Conservation (phyloP, 345 rosid species). For the Melaleuca quinquenervia region DNA sequence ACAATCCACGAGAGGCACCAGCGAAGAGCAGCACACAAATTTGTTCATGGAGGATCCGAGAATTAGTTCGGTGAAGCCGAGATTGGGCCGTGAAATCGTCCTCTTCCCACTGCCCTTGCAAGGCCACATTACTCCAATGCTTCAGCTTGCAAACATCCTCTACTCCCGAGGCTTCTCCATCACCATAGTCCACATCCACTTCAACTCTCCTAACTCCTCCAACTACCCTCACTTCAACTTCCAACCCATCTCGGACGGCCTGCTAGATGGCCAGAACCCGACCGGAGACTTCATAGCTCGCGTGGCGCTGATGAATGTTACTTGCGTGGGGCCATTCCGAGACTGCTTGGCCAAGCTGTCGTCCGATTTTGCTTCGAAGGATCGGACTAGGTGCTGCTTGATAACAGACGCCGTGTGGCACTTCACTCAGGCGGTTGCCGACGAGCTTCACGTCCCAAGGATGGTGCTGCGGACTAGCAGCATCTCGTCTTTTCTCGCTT, state of each 20-base stretch:
- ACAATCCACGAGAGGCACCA: neutral
- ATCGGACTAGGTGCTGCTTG: conserved; percentile 20
- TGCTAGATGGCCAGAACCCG: conserved; percentile 1
- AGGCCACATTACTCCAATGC: conserved; percentile 55
- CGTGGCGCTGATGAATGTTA: conserved; percentile 9
- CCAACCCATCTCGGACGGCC: conserved; percentile 11
- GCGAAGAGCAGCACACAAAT: neutral
- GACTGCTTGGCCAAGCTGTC: conserved; percentile 25
- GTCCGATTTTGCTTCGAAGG: conserved; percentile 1
- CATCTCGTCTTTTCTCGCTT: conserved; percentile 17
- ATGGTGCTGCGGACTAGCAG: conserved; percentile 31
- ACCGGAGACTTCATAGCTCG: conserved; percentile 6
- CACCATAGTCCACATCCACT: conserved; percentile 31
- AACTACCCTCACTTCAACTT: conserved; percentile 36
- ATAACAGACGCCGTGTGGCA: conserved; percentile 33
- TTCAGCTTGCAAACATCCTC: conserved; percentile 45
- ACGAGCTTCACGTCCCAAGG: conserved; percentile 25
- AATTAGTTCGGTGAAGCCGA: neutral
- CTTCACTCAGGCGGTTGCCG: conserved; percentile 20
- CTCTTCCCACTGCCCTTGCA: conserved; percentile 46
- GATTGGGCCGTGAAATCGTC: conserved; percentile 15
- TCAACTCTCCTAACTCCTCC: conserved; percentile 41
- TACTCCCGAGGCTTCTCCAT: conserved; percentile 46
- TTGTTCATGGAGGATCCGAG: neutral
- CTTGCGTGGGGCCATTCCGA: conserved; percentile 19